Base-by-base conservation (phyloP, 257 asterid species). In the Cynanchum wilfordii region DNA sequence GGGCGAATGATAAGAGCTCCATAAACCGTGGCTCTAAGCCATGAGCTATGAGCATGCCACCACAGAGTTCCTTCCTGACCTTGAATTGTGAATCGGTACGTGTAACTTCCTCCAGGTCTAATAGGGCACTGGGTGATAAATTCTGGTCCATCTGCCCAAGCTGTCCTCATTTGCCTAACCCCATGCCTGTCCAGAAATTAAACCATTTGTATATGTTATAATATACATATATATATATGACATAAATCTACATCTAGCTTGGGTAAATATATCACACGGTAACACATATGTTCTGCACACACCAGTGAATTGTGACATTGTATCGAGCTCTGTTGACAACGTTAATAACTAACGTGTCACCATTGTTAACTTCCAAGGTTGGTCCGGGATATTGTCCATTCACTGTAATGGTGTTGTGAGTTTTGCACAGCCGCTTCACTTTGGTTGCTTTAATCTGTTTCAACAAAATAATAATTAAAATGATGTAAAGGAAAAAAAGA, bases 1-100 rank as follows among this genome's bases (percentile, higher is more conserved):
- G 98, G 98, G 55, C 76, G 95, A 68, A 92, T 87, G 76, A 92
- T 72, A 4, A 92, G 27, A 27, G 90, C 98, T 3, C 98, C 98
- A 22, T 92, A 92, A 67, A 90, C 96, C 0, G 97, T 92, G 75
- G 98, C 98, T 58, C 98, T 79, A 68, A 92, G 92, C 98, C 98
- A 92, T 1, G 98, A 92, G 79, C 98, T 92, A 76, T 92, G 98
- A 33, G 98, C 98, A 69, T 92, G 98, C 98, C 98, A 92, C 98
- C 98, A 92, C 0, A 92, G 87, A 1, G 98, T 92, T 33, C 98
- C 98, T 84, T 88, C 96, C 51, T 92, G 98, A 27, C 91, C 98
- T 81, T 86, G 84, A 50, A 92, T 90, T 0, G 93, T 87, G 74
- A 92, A 92, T 3, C 96, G 79, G 75, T 92, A 92, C 0, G 89